Evolutionary conservation across 139 green algal genomes (phyloP), one percentile per base, ranked within the genome.

Genomic region (Mychonastes homosphaera): DNA sequence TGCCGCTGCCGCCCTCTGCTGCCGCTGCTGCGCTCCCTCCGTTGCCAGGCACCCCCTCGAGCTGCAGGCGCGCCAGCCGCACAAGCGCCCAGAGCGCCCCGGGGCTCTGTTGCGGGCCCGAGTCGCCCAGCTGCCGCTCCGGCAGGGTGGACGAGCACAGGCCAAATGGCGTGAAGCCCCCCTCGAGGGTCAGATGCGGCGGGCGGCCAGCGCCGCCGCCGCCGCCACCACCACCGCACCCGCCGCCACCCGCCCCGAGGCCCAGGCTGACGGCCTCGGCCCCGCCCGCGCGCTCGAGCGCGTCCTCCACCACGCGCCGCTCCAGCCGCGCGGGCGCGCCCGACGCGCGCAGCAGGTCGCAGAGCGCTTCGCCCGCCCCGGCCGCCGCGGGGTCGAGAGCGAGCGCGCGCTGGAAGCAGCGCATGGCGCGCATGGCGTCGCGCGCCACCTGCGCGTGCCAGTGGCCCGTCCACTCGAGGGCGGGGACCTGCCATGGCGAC

Each of bases 321-420:
- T n/a, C n/a, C n/a, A n/a, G n/a, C n/a, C n/a, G n/a, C n/a, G 61
- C 69, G 26, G 49, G 23, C 32, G 38, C 62, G 7, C 67, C 65
- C 2, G 38, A 32, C 3, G 32, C 50, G 18, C 35, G n/a, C 26
- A 86, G 59, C 32, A 76, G 38, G 7, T 27, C 50, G 29, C 73
- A 77, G 39, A 86, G 76, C 1, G 49, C 79, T 13, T 81, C 59
- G 18, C 76, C 76, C 49, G 71, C 62, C 4, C 33, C 33, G 3
- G 48, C 64, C 72, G 74, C 58, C 23, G 53, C 41, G 0, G 80
- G 78, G 65, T 92, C 79, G 13, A 93, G 69, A 6, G 70, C 68
- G 63, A 94, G 68, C 1, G 76, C 73, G 4, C 72, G 62, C 67
- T 83, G 71, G 63, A 79, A 94, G 73, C 78, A 90, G 33, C 77